Evolutionary conservation across 495 filamentous ascomycete species (phyloP).

Genomic region (Evansstolkia leycettana): DNA sequence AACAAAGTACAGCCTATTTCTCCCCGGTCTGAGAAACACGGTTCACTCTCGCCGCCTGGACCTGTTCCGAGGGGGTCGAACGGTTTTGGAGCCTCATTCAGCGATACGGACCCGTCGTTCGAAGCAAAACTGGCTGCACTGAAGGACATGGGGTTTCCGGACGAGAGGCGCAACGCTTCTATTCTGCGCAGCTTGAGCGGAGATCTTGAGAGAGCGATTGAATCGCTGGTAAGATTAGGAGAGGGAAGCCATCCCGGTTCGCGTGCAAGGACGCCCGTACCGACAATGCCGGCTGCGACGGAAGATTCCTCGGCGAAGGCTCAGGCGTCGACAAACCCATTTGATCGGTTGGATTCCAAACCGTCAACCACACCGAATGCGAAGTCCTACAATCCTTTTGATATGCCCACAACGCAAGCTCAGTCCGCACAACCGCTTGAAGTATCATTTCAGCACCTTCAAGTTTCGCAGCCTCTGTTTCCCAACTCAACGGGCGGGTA

Average conservation of each 20-base stretch:
- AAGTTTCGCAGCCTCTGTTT: conserved; percentile 62
- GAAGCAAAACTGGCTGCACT: conserved; percentile 64
- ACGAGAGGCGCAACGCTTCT: conserved; percentile 67
- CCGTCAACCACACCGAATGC: conserved; percentile 15
- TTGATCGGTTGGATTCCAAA: conserved; percentile 32
- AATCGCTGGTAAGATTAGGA: conserved; percentile 68
- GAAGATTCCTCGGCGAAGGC: conserved; percentile 16
- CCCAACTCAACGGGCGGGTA: conserved; percentile 76
- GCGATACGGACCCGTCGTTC: conserved; percentile 42
- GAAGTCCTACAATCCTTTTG: conserved; percentile 55
- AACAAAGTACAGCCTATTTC: conserved; percentile 17
- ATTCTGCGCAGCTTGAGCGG: conserved; percentile 71
- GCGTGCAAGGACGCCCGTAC: conserved; percentile 17
- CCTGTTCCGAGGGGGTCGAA: conserved; percentile 45
- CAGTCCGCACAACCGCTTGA: conserved; percentile 50
- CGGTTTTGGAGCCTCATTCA: conserved; percentile 56
- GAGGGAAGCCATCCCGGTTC: conserved; percentile 42
- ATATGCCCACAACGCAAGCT: conserved; percentile 34
- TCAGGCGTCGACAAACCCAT: conserved; percentile 35
- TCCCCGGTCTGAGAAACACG: conserved; percentile 12
- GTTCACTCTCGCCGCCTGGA: conserved; percentile 23
- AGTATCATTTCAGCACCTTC: conserved; percentile 59
- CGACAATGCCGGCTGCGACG: conserved; percentile 4
- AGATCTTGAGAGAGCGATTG: conserved; percentile 72
- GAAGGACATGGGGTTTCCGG: conserved; percentile 84